Evolutionary conservation across 1,284 basidiomycete species (phyloP).

Genomic region (Boletus hoseneyae): DNA sequence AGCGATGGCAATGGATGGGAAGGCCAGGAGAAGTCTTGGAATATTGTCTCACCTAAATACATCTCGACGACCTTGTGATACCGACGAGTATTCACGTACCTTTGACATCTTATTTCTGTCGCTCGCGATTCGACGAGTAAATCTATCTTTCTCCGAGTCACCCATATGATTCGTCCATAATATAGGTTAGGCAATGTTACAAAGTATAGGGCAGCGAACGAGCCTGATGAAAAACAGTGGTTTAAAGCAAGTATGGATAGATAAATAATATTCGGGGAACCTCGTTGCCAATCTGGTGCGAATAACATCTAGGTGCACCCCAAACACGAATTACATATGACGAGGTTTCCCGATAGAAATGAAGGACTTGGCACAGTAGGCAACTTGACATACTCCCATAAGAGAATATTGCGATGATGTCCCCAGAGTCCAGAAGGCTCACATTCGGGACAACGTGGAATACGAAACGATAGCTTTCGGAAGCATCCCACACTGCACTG

Average conservation of each 20-base stretch:
- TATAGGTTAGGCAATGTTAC: background rate
- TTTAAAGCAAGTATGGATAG: background rate
- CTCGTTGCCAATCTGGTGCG: background rate
- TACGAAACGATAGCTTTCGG: background rate
- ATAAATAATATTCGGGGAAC: constrained; percentile 13
- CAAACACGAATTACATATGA: background rate
- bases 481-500: constrained; percentile 7
- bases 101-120: constrained; percentile 1
- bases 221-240: background rate
- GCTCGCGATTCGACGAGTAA: background rate
- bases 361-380: background rate
- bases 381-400: background rate
- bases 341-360: constrained; percentile 1
- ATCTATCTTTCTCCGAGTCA: background rate
- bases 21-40: constrained; percentile 63
- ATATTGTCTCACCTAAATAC: constrained; percentile 32
- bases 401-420: background rate
- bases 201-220: background rate
- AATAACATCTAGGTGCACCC: background rate
- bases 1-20: constrained; percentile 83
- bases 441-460: constrained; percentile 8
- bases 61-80: background rate
- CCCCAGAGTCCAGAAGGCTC: background rate
- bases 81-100: background rate
- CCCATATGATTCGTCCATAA: constrained; percentile 4